phyloP scores from a whole-genome alignment of 2,329 filamentous ascomycete genomes.

The Talaromyces albobiverticillius region DNA sequence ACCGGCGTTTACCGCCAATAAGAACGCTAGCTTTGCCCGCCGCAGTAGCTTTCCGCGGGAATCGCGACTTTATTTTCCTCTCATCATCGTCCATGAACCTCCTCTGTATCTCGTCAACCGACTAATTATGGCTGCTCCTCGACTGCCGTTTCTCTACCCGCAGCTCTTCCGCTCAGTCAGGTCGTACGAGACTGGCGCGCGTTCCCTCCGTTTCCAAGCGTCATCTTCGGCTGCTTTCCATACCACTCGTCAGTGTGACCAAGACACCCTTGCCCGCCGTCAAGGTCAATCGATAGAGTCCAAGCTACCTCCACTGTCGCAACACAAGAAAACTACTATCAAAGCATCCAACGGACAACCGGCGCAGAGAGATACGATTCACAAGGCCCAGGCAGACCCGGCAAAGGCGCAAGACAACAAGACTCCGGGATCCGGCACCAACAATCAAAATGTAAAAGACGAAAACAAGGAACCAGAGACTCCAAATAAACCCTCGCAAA shows the following conservation, averaged over 20 bases:
- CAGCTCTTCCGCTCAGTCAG: slow-evolving; percentile 60
- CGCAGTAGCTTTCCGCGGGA: neutral
- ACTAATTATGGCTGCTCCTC: slow-evolving; percentile 55
- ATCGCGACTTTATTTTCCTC: neutral
- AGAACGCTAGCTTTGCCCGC: no score
- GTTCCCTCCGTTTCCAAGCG: slow-evolving; percentile 39
- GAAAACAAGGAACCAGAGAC: neutral
- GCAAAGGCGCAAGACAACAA: slow-evolving; percentile 5
- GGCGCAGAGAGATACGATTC: slow-evolving; percentile 14
- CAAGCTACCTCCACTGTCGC: slow-evolving; percentile 36
- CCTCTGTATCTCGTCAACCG: neutral
- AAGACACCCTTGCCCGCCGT: slow-evolving; percentile 42
- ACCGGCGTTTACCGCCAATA: no score
- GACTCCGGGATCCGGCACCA: neutral
- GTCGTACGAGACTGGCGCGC: slow-evolving; percentile 45
- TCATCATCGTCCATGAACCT: no score
- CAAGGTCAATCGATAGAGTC: slow-evolving; percentile 47
- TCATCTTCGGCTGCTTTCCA: slow-evolving; percentile 31
- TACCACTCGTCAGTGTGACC: slow-evolving; percentile 31
- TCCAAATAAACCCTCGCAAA: neutral
- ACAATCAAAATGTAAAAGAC: neutral
- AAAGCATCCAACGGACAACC: slow-evolving; percentile 17
- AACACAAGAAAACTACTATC: slow-evolving; percentile 25
- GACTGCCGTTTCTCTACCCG: slow-evolving; percentile 68
- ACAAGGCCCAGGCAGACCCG: slow-evolving; percentile 5